A percentile compares a stretch with the other conserved stretches of the same genome.
These are phyloP conservation scores for Chaetothyriales sp. DNA, from an alignment of 2,329 filamentous ascomycete species.

Conservation along the genomic window DNA sequence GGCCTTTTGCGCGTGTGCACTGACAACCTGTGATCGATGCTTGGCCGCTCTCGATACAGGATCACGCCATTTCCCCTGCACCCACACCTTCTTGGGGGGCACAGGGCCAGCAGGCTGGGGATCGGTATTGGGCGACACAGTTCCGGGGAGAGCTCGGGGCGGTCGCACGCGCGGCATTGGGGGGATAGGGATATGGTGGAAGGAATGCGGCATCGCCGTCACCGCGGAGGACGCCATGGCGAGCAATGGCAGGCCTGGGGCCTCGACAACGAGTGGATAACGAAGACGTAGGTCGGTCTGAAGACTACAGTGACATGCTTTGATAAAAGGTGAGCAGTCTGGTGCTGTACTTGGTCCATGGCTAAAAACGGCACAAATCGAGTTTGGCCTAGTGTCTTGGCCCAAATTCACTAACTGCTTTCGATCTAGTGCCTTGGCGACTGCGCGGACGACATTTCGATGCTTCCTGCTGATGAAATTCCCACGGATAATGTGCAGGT, in stretches of 20 bases:
- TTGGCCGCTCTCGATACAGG: constrained; percentile 29
- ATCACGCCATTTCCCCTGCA: constrained; percentile 28
- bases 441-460: no score
- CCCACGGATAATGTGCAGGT: no score
- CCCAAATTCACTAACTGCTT: no score
- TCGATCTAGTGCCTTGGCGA: no score
- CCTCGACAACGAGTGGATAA: neutral
- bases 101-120: constrained; percentile 10
- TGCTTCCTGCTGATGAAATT: no score
- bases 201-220: constrained; percentile 10
- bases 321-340: neutral
- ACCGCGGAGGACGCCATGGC: constrained; percentile 13
- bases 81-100: constrained; percentile 17
- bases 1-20: constrained; percentile 29
- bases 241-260: neutral
- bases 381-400: neutral
- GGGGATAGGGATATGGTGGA: constrained; percentile 13
- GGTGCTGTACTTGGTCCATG: no score
- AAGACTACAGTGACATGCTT: neutral
- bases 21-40: constrained; percentile 24
- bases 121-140: constrained; percentile 11
- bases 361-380: neutral
- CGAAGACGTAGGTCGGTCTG: neutral
- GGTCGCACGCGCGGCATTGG: constrained; percentile 16
- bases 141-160: constrained; percentile 15